Percentiles rank a stretch among this genome's conserved stretches.
phyloP scores from a whole-genome alignment of 345 rosid genomes.

The Abelmoschus esculentus region DNA sequence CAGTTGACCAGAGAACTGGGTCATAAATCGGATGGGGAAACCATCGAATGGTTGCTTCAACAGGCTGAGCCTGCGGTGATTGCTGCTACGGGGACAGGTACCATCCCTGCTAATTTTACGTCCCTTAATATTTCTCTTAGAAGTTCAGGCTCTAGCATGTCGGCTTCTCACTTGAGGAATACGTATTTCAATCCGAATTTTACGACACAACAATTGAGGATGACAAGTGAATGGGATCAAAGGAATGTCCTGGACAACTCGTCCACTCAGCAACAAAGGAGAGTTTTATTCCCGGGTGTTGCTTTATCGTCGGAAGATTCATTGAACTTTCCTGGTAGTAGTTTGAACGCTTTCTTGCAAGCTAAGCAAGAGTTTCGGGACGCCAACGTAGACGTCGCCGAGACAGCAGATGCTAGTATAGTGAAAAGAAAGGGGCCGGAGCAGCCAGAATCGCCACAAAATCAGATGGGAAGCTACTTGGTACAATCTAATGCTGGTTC shows the following conservation, averaged over 20 bases:
- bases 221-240: slow-evolving; percentile 30
- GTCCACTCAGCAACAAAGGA: slow-evolving; percentile 17
- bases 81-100: slow-evolving; percentile 92
- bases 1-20: slow-evolving; percentile 90
- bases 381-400: slow-evolving; percentile 13
- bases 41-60: slow-evolving; percentile 82
- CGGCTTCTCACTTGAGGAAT: slow-evolving; percentile 60
- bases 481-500: slow-evolving; percentile 51
- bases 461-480: slow-evolving; percentile 48
- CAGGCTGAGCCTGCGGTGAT: slow-evolving; percentile 90
- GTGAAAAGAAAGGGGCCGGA: slow-evolving; percentile 24
- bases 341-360: slow-evolving; percentile 23
- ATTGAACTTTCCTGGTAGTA: slow-evolving; percentile 8
- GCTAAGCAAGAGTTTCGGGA: slow-evolving; percentile 32
- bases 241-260: slow-evolving; percentile 22
- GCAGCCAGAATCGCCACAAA: slow-evolving; percentile 20
- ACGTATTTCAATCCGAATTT: slow-evolving; percentile 38
- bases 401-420: slow-evolving; percentile 11
- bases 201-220: slow-evolving; percentile 26
- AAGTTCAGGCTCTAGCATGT: slow-evolving; percentile 66
- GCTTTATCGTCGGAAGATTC: slow-evolving; percentile 19
- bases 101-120: slow-evolving; percentile 85
- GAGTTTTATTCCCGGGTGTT: slow-evolving; percentile 25
- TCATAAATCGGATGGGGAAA: slow-evolving; percentile 84
- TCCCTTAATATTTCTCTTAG: slow-evolving; percentile 84